phyloP scores from a whole-genome alignment of 805 yeast species.

The Yarrowia bubula region DNA sequence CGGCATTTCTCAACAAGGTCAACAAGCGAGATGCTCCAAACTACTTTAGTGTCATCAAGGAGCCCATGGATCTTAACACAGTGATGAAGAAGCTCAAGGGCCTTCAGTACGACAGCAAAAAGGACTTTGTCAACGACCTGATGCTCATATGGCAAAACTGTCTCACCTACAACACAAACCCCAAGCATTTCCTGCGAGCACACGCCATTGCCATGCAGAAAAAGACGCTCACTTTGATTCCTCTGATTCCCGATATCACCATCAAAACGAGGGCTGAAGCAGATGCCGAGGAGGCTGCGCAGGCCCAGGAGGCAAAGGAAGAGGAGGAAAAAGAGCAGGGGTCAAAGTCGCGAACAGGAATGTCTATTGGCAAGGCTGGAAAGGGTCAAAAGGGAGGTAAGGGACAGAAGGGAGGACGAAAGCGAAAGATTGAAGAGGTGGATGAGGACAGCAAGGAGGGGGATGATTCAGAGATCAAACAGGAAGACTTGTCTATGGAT shows the following conservation, averaged over 20 bases:
- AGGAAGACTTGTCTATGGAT: conserved; percentile 7
- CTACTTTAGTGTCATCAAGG: conserved; percentile 82
- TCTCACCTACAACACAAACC: conserved; percentile 88
- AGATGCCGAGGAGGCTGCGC: conserved; percentile 41
- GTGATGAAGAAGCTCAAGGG: conserved; percentile 85
- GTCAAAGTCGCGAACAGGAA: conserved; percentile 40
- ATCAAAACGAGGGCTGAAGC: conserved; percentile 53
- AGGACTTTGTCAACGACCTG: conserved; percentile 90
- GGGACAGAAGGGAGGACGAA: conserved; percentile 35
- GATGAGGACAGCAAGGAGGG: conserved; percentile 27
- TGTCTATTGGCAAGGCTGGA: conserved; percentile 31
- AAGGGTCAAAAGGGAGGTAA: conserved; percentile 31
- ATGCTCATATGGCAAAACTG: conserved; percentile 96
- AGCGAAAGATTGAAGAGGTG: conserved; percentile 34
- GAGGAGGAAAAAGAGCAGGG: conserved; percentile 30
- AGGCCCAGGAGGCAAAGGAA: conserved; percentile 27
- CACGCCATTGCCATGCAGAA: conserved; percentile 97
- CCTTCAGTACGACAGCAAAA: conserved; percentile 77
- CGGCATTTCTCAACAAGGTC: conserved; percentile 93
- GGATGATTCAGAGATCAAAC: conserved; percentile 1
- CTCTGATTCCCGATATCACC: conserved; percentile 84
- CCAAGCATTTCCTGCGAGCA: conserved; percentile 82
- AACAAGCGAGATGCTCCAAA: conserved; percentile 98
- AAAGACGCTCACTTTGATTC: conserved; percentile 69
- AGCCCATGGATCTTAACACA: conserved; percentile 95